Base-by-base conservation (phyloP, 2,329 filamentous ascomycete species). In the Penicillium sp. region DNA sequence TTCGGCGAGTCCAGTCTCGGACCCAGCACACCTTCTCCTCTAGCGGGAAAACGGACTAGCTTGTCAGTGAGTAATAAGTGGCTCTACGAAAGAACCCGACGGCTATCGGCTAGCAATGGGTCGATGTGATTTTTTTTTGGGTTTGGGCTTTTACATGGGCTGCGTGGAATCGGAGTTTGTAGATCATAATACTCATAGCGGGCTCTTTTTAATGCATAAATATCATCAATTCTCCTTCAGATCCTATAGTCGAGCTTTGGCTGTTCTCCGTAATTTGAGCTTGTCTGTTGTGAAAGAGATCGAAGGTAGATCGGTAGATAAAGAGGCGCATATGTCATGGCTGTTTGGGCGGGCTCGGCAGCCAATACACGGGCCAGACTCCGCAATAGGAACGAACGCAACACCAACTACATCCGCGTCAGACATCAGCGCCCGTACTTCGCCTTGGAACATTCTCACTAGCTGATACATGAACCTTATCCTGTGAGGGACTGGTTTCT, bases 11-110 rank as follows among this genome's bases (percentile, higher is more conserved):
- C 86, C 21, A 85, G 85, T 29, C 57, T 69, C n/a, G 77, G 77
- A 1, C 86, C 88, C 1, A 81, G 83, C 14, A 88, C 88, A 19
- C 90, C 90, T 1, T 93, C 87, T 62, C 90, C 91, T 1, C 77
- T 80, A 6, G 82, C 67, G 51, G 72, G 83, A 37, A 92, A 89
- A 77, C 84, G 86, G 55, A 87, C 88, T 43, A 92, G 86, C 63
- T 86, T 96, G 52, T 87, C 87, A 0, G 71, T 97, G 70, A 97
- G 93, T 75, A 96, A 87, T 78, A 96, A 95, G 78, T 98, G 93
- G 93, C 76, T 97, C 59, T 98, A 96, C 71, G 92, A 97, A 75
- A 91, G 88, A 76, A 89, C 90, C 51, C 68, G 73, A 44, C 68
- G 72, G 27, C 62, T 75, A 25, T 77, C 75, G 35, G 67, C 74